Evolutionary conservation across 257 asterid genomes (phyloP).

Genomic region (Plectranthus barbatus): DNA sequence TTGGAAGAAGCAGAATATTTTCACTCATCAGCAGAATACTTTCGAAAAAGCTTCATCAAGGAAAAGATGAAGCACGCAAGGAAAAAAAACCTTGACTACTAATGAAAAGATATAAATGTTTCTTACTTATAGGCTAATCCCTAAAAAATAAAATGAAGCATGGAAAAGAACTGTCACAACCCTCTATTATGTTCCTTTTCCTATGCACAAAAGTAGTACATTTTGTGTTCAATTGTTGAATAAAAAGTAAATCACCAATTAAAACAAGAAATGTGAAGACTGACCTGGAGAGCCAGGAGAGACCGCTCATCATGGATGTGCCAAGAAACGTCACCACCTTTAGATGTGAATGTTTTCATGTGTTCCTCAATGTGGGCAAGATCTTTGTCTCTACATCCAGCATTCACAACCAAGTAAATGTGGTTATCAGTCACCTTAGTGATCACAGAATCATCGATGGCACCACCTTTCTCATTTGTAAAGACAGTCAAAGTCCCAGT

Average conservation of each 20-base stretch:
- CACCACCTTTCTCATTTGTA: conserved; percentile 97
- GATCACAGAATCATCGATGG: conserved; percentile 91
- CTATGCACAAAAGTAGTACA: not conserved
- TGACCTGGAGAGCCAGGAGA: conserved; percentile 93
- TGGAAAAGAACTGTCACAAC: not conserved
- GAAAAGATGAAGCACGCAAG: not conserved
- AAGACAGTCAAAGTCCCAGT: conserved; percentile 81
- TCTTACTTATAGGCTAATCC: not conserved
- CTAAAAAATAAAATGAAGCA: not conserved
- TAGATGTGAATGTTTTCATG: conserved; percentile 78
- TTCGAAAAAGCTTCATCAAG: not conserved
- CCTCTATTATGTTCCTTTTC: not conserved
- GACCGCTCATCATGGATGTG: conserved; percentile 95
- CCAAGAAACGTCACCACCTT: conserved; percentile 97
- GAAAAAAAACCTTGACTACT: not conserved
- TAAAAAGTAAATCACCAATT: not conserved
- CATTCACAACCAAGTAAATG: conserved; percentile 90
- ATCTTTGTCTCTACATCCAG: conserved; percentile 97
- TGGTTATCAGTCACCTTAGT: conserved; percentile 80
- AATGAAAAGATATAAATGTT: not conserved
- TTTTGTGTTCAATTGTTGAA: not conserved
- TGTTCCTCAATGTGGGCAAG: conserved; percentile 97
- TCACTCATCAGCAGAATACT: not conserved
- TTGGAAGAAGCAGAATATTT: not conserved
- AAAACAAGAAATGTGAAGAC: not conserved